phyloP scores from a whole-genome alignment of 2,329 filamentous ascomycete genomes.

The Penicillium aurantiogriseum region DNA sequence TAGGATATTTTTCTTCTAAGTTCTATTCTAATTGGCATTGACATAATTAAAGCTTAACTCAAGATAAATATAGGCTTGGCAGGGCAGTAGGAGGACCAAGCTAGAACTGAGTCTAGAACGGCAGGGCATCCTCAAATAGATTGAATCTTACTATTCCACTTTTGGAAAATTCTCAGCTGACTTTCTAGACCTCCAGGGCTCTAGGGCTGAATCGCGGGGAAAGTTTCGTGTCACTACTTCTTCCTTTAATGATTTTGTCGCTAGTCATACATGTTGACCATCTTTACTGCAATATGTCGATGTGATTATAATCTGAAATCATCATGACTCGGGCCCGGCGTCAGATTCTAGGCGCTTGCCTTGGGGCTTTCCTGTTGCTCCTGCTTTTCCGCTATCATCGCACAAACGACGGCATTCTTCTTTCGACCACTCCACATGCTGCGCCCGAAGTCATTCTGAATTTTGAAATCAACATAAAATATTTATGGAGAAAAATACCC shows the following conservation, averaged over 20 bases:
- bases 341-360: slow-evolving; percentile 12
- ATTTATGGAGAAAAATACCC: slow-evolving; percentile 11
- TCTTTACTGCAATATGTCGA: slow-evolving; percentile 5
- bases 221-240: not conserved
- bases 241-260: not conserved
- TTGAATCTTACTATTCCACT: not conserved
- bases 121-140: not conserved
- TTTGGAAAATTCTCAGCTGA: not conserved
- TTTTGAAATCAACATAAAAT: not conserved
- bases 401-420: not conserved
- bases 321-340: slow-evolving; percentile 17
- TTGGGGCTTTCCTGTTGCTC: slow-evolving; percentile 8
- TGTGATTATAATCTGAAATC: not conserved
- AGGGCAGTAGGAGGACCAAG: not conserved
- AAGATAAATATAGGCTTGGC: not conserved
- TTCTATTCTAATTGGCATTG: not conserved
- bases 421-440: not conserved
- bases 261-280: not conserved
- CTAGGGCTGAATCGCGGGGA: not conserved
- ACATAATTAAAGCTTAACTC: not conserved
- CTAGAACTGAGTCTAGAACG: not conserved
- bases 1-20: no score
- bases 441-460: not conserved
- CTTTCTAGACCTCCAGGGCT: no score
- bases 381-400: slow-evolving; percentile 43